These are phyloP conservation scores for Neofusicoccum sp. DNA, from an alignment of 2,329 filamentous ascomycete genomes.

Conservation along the genomic window DNA sequence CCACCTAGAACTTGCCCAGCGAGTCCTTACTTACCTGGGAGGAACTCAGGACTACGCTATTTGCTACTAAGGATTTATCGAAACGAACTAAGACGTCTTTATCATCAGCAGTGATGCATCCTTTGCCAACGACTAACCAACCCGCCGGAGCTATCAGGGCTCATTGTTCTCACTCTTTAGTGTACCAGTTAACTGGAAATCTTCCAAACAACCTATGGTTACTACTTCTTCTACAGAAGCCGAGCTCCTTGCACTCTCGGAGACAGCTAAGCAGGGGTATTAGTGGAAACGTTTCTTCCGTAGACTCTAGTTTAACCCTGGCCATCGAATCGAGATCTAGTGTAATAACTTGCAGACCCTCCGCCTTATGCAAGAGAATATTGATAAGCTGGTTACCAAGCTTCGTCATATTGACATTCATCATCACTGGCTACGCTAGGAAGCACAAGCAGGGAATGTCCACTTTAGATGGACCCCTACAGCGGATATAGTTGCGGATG, in stretches of 20 bases:
- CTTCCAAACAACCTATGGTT: conserved; percentile 24
- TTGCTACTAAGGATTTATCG: conserved; percentile 19
- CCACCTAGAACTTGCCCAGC: conserved; percentile 25
- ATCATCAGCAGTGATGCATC: conserved; percentile 23
- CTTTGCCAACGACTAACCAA: conserved; percentile 26
- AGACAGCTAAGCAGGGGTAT: conserved; percentile 13
- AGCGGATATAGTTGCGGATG: no score
- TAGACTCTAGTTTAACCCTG: conserved; percentile 21
- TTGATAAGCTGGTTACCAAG: no score
- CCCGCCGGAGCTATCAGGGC: conserved; percentile 27
- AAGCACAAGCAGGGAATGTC: no score
- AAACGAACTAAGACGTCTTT: conserved; percentile 18
- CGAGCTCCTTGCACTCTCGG: conserved; percentile 25
- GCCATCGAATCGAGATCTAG: no score
- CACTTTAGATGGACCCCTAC: no score
- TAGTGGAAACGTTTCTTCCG: conserved; percentile 25
- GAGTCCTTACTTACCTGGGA: conserved; percentile 22
- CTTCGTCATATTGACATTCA: no score
- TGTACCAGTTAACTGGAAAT: conserved; percentile 26
- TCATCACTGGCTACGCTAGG: no score
- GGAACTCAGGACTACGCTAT: conserved; percentile 18
- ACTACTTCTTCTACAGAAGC: conserved; percentile 29
- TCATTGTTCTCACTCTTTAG: conserved; percentile 30
- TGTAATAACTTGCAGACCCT: no score
- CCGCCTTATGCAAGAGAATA: no score